A percentile compares a stretch with the other conserved stretches of the same genome.
These are phyloP conservation scores for Blastobotrys serpentis DNA, from an alignment of 1,139 yeast genomes.

Conservation along the genomic window DNA sequence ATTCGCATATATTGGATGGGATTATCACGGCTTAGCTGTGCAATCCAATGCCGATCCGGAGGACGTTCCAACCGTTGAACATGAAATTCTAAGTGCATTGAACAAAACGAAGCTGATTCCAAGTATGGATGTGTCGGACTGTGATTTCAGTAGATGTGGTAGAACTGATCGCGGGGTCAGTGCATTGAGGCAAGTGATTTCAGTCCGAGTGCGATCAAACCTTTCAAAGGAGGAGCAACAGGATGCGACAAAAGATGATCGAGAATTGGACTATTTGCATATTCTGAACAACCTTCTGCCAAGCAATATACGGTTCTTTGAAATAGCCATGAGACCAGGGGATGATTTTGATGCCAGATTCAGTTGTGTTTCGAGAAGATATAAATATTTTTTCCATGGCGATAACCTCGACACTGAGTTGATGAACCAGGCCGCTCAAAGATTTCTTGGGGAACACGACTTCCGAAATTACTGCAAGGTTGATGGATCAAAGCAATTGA, in stretches of 20 bases:
- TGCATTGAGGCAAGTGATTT: constrained; percentile 93
- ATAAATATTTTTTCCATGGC: constrained; percentile 67
- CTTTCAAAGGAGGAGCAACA: constrained; percentile 56
- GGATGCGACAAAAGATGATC: constrained; percentile 54
- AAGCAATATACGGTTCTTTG: constrained; percentile 75
- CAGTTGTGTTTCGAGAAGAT: constrained; percentile 80
- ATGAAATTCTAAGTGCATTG: constrained; percentile 68
- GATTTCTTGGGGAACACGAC: constrained; percentile 76
- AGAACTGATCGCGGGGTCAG: constrained; percentile 96
- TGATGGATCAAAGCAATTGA: constrained; percentile 90
- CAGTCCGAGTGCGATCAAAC: constrained; percentile 71
- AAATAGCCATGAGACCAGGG: constrained; percentile 82
- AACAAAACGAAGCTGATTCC: constrained; percentile 65
- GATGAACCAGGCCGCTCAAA: constrained; percentile 69
- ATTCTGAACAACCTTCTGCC: constrained; percentile 79
- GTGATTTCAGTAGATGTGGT: constrained; percentile 87
- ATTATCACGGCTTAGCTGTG: constrained; percentile 83
- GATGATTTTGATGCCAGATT: constrained; percentile 84
- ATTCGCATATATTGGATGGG: constrained; percentile 69
- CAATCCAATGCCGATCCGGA: constrained; percentile 55
- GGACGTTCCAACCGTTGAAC: constrained; percentile 86
- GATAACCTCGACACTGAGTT: constrained; percentile 56
- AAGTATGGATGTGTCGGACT: constrained; percentile 55
- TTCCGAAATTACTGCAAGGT: constrained; percentile 92
- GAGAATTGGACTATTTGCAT: constrained; percentile 74